Evolutionary conservation across 176 grass and related monocot genomes (phyloP).

Genomic region (Chloris gayana): DNA sequence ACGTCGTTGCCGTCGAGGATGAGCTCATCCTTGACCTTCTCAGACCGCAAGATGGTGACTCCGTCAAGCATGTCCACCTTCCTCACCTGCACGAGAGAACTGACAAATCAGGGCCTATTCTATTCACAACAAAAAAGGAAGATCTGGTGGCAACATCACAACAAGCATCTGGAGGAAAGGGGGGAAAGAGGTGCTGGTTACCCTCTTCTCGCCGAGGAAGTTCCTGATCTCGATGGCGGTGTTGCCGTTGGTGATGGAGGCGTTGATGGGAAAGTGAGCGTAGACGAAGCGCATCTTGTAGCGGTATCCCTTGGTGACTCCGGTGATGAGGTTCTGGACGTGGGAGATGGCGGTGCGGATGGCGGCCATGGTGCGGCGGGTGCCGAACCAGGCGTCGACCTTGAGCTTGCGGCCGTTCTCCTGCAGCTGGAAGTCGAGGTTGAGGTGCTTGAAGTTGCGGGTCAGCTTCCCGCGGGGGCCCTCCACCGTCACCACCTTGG

Average conservation of each 20-base stretch:
- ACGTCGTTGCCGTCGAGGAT: conserved; percentile 85
- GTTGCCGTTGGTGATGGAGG: conserved; percentile 72
- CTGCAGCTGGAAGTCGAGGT: conserved; percentile 91
- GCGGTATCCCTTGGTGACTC: conserved; percentile 79
- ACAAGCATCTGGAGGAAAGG: background rate
- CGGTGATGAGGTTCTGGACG: conserved; percentile 91
- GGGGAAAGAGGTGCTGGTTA: background rate
- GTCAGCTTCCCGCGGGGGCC: conserved; percentile 80
- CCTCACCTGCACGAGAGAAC: conserved; percentile 45
- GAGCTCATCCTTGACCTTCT: conserved; percentile 98
- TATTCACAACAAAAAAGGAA: background rate
- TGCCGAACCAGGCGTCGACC: conserved; percentile 96
- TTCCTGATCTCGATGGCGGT: conserved; percentile 85
- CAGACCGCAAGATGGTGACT: conserved; percentile 71
- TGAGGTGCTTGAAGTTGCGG: conserved; percentile 93
- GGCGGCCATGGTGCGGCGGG: conserved; percentile 84
- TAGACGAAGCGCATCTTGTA: conserved; percentile 96
- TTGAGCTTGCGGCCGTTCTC: conserved; percentile 77
- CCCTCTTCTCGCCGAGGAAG: conserved; percentile 95
- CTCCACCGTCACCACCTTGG: conserved; percentile 75
- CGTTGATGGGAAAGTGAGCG: conserved; percentile 95
- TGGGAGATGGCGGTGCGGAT: conserved; percentile 95
- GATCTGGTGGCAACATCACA: background rate
- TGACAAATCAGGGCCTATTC: no score
- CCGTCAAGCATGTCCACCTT: conserved; percentile 93